Percentiles rank a stretch among this genome's conserved stretches.
Conservation (phyloP, 257 asterid species). For the Fraxinus excelsior region DNA sequence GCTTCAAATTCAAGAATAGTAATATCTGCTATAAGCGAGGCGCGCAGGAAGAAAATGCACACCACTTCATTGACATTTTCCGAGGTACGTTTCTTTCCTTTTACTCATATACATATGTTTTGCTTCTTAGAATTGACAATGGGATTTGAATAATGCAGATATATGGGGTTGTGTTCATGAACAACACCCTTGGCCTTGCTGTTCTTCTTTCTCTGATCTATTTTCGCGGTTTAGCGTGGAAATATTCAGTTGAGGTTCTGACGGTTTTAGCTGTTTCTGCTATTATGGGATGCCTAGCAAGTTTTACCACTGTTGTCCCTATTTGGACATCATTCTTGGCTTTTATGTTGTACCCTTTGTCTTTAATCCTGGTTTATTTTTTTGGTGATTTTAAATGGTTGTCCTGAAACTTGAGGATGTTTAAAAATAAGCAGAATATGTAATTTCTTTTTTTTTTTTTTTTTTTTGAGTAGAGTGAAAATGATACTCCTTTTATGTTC, state of each 20-base stretch:
- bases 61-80: conserved; percentile 35
- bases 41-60: conserved; percentile 21
- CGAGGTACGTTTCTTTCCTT: conserved; percentile 20
- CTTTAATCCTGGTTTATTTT: conserved; percentile 36
- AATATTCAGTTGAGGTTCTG: conserved; percentile 36
- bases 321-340: conserved; percentile 35
- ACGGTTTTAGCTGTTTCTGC: conserved; percentile 35
- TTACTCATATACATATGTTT: neutral
- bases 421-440: neutral
- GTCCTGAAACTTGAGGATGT: neutral
- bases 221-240: conserved; percentile 37
- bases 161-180: conserved; percentile 49
- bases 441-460: neutral
- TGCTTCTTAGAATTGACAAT: neutral
- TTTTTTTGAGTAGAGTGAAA: neutral
- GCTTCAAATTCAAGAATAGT: conserved; percentile 33
- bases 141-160: conserved; percentile 31
- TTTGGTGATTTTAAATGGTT: conserved; percentile 35
- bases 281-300: conserved; percentile 36
- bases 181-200: conserved; percentile 44
- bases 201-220: conserved; percentile 43
- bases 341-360: conserved; percentile 37
- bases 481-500: neutral
- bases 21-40: conserved; percentile 22
- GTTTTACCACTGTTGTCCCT: conserved; percentile 33